phyloP scores from a whole-genome alignment of 768 basidiomycete genomes.

The Clitopilus passeckerianus region DNA sequence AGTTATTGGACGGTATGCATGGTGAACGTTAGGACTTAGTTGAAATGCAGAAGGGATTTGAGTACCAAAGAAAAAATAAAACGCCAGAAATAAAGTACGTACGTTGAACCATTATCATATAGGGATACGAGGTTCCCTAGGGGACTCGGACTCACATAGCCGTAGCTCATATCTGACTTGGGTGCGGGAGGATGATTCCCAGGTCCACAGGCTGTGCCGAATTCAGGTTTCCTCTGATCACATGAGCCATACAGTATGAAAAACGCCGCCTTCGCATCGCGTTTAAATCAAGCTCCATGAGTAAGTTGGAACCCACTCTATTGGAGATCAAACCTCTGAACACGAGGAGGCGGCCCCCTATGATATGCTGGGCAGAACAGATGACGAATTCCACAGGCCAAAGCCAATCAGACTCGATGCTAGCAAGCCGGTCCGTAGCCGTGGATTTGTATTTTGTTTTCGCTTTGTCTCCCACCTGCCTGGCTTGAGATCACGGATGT shows the following conservation, averaged over 20 bases:
- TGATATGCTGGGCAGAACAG: conserved; percentile 17
- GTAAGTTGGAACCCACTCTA: not conserved
- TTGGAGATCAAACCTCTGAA: conserved; percentile 26
- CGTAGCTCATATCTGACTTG: not conserved
- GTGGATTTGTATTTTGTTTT: not conserved
- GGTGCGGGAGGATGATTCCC: not conserved
- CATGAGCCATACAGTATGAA: not conserved
- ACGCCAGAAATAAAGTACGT: no score
- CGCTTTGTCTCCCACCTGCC: no score
- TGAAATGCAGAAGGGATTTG: no score
- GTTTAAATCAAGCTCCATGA: not conserved
- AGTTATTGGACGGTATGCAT: no score
- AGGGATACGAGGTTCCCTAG: no score
- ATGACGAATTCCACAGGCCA: conserved; percentile 10
- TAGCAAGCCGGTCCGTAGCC: not conserved
- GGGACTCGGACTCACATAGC: no score
- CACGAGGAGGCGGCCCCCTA: conserved; percentile 28
- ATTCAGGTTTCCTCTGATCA: not conserved
- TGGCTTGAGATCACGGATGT: no score
- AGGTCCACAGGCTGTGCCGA: not conserved
- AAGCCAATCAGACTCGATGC: conserved; percentile 17
- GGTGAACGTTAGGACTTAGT: no score
- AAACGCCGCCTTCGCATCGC: not conserved
- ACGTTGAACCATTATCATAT: no score
- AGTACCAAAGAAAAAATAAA: no score